Base-by-base conservation (phyloP, 257 asterid genomes). In the Ilex asprella region DNA sequence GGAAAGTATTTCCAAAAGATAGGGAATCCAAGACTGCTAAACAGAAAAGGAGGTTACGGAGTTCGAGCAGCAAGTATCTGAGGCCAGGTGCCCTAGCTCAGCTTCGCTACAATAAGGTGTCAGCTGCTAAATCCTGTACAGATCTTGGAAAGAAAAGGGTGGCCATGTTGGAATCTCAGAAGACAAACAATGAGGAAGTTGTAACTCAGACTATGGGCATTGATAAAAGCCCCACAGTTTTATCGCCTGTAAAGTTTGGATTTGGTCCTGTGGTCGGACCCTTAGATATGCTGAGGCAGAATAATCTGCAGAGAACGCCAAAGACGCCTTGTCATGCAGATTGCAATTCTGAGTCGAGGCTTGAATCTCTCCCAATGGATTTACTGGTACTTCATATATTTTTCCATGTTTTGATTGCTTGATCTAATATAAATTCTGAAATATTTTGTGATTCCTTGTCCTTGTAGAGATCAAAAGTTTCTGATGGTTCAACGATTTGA, bases 21-120 rank as follows among this genome's bases (percentile, higher is more conserved):
- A 71, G 73, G 73, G 82, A 76, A 67, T 62, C 79, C 12, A 85
- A 62, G 67, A 66, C 52, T 69, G 74, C 74, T 31, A 82, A 81
- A 39, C 93, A 79, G 64, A 92, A 79, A 68, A 79, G 75, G 76
- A 75, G 76, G 60, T 63, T 57, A 5, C 85, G 61, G 79, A 81
- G 73, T 66, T 72, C 77, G 6, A 74, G 73, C 56, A 79, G 61
- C 56, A 89, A 82, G 82, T 86, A 80, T 70, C 72, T 89, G 80
- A 89, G 77, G 70, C 97, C 97, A 2, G 97, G 97, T 59, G 95
- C 94, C 39, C 94, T 89, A 21, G 96, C 94, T 16, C 97, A 81
- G 79, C 78, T 86, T 49, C 92, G 96, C 10, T 70, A 83, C 72
- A 86, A 61, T 71, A 85, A 80, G 88, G 86, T 84, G 6, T 78